Conservation (phyloP, 2,329 filamentous ascomycete species). For the Hawksworthiomyces lignivorus region DNA sequence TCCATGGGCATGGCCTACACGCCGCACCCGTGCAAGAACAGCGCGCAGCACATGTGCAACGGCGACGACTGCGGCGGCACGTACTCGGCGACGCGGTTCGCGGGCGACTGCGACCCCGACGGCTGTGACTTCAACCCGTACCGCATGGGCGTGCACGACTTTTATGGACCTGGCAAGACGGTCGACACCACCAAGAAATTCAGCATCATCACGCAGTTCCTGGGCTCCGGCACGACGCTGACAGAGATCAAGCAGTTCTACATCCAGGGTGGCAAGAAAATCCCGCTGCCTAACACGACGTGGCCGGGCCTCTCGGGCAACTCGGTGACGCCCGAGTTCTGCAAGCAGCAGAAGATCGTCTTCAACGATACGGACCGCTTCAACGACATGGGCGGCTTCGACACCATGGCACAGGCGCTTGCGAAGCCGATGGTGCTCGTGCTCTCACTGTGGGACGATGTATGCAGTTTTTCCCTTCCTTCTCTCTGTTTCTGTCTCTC, state of each 20-base stretch:
- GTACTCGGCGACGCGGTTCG: constrained; percentile 27
- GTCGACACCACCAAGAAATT: constrained; percentile 50
- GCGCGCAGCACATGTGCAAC: constrained; percentile 35
- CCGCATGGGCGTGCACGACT: constrained; percentile 51
- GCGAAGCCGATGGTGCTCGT: constrained; percentile 51
- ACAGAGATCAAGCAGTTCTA: constrained; percentile 53
- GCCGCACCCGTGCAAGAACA: constrained; percentile 47
- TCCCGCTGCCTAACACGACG: constrained; percentile 34
- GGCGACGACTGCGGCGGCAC: constrained; percentile 39
- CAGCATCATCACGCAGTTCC: constrained; percentile 57
- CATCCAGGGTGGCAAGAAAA: constrained; percentile 49
- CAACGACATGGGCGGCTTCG: constrained; percentile 42
- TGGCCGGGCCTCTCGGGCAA: constrained; percentile 22
- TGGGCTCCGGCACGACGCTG: constrained; percentile 37
- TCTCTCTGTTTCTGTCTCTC: background rate
- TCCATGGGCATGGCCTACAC: constrained; percentile 49
- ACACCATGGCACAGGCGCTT: constrained; percentile 37
- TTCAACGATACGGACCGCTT: constrained; percentile 47
- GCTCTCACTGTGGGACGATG: constrained; percentile 54
- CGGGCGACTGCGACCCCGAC: constrained; percentile 53
- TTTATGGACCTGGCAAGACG: constrained; percentile 43
- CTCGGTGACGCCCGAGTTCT: constrained; percentile 45
- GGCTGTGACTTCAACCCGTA: constrained; percentile 61
- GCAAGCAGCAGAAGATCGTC: constrained; percentile 43
- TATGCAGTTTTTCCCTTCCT: constrained; percentile 22